Conservation (phyloP, 805 yeast genomes). For the Kluyveromyces nonfermentans region DNA sequence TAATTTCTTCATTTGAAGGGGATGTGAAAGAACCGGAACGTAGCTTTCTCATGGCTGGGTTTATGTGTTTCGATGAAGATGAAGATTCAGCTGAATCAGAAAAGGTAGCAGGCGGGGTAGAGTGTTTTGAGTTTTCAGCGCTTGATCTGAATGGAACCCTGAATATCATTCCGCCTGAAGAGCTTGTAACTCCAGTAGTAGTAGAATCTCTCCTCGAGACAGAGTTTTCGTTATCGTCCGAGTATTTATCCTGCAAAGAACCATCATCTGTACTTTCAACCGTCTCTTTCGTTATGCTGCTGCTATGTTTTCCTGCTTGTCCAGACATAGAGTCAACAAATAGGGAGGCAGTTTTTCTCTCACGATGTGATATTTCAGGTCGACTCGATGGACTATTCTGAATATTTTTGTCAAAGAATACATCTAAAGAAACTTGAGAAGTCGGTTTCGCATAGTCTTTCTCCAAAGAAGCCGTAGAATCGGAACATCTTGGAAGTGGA, state of each 20-base stretch:
- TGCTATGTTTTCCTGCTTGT: background rate
- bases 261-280: background rate
- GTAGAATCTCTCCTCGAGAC: background rate
- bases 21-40: slow-evolving; percentile 11
- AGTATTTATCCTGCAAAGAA: background rate
- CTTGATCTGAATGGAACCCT: slow-evolving; percentile 55
- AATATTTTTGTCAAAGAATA: slow-evolving; percentile 3
- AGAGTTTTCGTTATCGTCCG: background rate
- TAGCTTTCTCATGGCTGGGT: background rate
- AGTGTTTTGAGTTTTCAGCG: slow-evolving; percentile 28
- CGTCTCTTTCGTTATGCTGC: background rate
- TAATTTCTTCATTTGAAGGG: slow-evolving; percentile 7
- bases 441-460: background rate
- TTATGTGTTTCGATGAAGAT: background rate
- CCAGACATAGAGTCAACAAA: background rate
- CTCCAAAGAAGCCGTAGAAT: slow-evolving; percentile 4
- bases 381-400: background rate
- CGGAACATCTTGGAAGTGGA: slow-evolving; percentile 8
- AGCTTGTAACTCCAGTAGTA: slow-evolving; percentile 21
- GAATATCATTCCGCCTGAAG: slow-evolving; percentile 35
- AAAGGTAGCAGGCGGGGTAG: slow-evolving; percentile 30
- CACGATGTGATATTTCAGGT: slow-evolving; percentile 1
- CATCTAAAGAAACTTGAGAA: slow-evolving; percentile 11
- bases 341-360: slow-evolving; percentile 4
- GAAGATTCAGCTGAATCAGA: background rate